Percentiles rank a stretch among this genome's conserved stretches.
Conservation (phyloP, 495 filamentous ascomycete genomes). For the Penicillium ochrochloron region DNA sequence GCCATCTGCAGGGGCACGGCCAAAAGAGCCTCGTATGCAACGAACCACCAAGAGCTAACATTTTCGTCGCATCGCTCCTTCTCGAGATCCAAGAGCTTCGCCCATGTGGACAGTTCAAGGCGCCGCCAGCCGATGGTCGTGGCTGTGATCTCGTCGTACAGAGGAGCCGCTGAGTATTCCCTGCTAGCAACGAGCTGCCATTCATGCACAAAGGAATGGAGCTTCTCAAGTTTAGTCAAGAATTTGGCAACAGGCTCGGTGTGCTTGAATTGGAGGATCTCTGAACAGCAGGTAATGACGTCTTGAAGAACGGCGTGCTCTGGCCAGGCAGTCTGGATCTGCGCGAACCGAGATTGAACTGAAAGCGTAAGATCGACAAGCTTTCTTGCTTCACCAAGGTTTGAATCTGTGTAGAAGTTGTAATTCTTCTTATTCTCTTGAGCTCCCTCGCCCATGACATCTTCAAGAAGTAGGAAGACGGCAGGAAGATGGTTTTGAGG, state of each 20-base stretch:
- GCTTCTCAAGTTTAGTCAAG: constrained; percentile 79
- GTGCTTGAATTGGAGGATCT: constrained; percentile 73
- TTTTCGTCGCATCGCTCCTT: constrained; percentile 71
- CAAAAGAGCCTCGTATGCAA: constrained; percentile 87
- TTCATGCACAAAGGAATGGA: constrained; percentile 81
- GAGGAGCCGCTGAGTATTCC: constrained; percentile 66
- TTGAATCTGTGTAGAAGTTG: constrained; percentile 88
- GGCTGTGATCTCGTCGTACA: constrained; percentile 76
- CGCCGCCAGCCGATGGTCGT: constrained; percentile 85
- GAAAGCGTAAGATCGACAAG: constrained; percentile 67
- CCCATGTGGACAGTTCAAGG: constrained; percentile 90
- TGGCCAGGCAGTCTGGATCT: constrained; percentile 71
- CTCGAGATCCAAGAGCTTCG: constrained; percentile 85
- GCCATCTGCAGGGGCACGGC: constrained; percentile 69
- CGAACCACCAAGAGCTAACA: constrained; percentile 93
- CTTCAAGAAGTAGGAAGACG: constrained; percentile 65
- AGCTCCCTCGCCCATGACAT: constrained; percentile 52
- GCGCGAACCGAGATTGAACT: constrained; percentile 68
- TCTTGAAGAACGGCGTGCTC: constrained; percentile 77
- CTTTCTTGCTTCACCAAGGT: constrained; percentile 72
- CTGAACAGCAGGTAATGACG: constrained; percentile 72
- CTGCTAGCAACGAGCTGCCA: constrained; percentile 91
- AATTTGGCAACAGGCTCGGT: constrained; percentile 86
- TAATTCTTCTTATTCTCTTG: constrained; percentile 52
- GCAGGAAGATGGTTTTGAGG: constrained; percentile 64